Base-by-base conservation (phyloP, 2,329 filamentous ascomycete genomes). In the Rhinocladiella mackenziei region DNA sequence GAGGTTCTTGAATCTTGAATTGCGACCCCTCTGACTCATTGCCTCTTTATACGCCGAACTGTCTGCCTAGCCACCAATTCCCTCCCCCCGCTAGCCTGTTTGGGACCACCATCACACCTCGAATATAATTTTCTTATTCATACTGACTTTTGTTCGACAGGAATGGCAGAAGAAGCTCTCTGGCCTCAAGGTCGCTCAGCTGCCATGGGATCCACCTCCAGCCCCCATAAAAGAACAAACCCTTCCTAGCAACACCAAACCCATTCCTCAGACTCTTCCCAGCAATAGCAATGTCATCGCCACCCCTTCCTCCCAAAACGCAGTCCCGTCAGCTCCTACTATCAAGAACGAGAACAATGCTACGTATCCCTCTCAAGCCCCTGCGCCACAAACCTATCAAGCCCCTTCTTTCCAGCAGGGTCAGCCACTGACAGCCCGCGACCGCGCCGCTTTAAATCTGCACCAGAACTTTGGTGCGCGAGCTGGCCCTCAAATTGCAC, bases 91-190 rank as follows among this genome's bases (percentile, higher is more conserved):
- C 46, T 53, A 53, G 43, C 37, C 50, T 31, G 18, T 50, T 45
- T 44, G 33, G 50, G 39, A 36, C 11, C 20, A 14, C 38, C 14
- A 11, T 22, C 8, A 19, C 15, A 19, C 32, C 32, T 19, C 22
- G 17, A 35, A 35, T 8, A 26, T n/a, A n/a, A 26, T 26, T 26
- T 8, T 26, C 23, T 26, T n/a, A n/a, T 26, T 26, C 23, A 26
- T n/a, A n/a, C n/a, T n/a, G n/a, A n/a, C n/a, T n/a, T n/a, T n/a
- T n/a, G n/a, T n/a, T 18, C 14, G 42, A 31, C 35, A 97, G 89
- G 86, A 83, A 70, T 98, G 92, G 92, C 89, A 97, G 73, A 76
- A 83, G 59, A 96, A 94, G 68, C 76, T 98, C 25, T 85, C 89
- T 1, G 80, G 81, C 56, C 81, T 94, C 55, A 81, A 84, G 55